phyloP scores from a whole-genome alignment of 2,329 filamentous ascomycete genomes.

The Scedosporium aurantiacum region DNA sequence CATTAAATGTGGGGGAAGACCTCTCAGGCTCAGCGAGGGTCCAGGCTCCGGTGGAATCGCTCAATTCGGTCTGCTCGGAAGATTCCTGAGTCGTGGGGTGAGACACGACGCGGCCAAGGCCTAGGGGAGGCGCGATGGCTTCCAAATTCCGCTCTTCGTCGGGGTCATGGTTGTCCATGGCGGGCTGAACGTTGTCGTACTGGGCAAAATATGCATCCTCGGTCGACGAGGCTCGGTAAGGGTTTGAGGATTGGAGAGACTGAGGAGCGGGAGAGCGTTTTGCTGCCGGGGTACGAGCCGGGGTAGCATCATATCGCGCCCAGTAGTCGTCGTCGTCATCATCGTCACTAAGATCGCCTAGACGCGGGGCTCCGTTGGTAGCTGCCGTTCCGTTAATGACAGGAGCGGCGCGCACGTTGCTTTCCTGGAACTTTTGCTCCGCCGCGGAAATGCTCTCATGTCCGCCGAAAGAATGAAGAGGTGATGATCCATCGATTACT shows the following conservation, averaged over 20 bases:
- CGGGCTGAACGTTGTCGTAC: slow-evolving; percentile 69
- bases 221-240: slow-evolving; percentile 23
- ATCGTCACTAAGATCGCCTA: slow-evolving; percentile 38
- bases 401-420: slow-evolving; percentile 13
- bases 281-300: slow-evolving; percentile 40
- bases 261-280: slow-evolving; percentile 53
- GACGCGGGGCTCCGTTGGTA: slow-evolving; percentile 9
- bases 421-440: slow-evolving; percentile 40
- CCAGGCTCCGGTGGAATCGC: slow-evolving; percentile 30
- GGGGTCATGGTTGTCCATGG: slow-evolving; percentile 72
- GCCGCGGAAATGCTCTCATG: slow-evolving; percentile 45
- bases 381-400: slow-evolving; percentile 10
- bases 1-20: slow-evolving; percentile 21
- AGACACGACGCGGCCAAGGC: slow-evolving; percentile 13
- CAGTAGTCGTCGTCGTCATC: slow-evolving; percentile 72
- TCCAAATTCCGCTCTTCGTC: slow-evolving; percentile 43
- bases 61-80: slow-evolving; percentile 17
- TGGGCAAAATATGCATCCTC: slow-evolving; percentile 68
- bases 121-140: slow-evolving; percentile 25
- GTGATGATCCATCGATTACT: slow-evolving; percentile 43
- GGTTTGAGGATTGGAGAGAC: slow-evolving; percentile 17
- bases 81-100: slow-evolving; percentile 11
- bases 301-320: slow-evolving; percentile 57
- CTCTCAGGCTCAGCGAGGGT: slow-evolving; percentile 32
- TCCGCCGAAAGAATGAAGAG: slow-evolving; percentile 43